Percentiles rank a stretch among this genome's conserved stretches.
Conservation (phyloP, 2,329 filamentous ascomycete genomes). For the Penicillium griseofulvum region DNA sequence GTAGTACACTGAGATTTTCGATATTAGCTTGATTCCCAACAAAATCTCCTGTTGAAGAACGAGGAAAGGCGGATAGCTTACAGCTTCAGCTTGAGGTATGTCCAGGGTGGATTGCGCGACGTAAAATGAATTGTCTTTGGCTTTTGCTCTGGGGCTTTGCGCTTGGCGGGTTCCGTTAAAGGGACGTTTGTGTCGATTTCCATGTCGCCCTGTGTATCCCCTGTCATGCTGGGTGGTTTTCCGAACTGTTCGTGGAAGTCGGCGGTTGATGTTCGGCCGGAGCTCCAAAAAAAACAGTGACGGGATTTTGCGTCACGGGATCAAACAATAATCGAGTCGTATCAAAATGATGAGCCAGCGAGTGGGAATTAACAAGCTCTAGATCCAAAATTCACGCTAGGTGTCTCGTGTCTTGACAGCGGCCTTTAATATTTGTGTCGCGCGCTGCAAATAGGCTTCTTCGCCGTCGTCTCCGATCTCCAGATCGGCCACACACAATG, state of each 20-base stretch:
- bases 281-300: constrained; percentile 9
- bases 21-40: neutral
- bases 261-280: neutral
- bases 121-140: constrained; percentile 34
- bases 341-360: neutral
- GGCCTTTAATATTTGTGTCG: constrained; percentile 18
- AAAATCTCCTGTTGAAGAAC: neutral
- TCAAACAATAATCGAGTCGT: neutral
- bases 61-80: constrained; percentile 17
- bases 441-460: constrained; percentile 26
- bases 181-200: neutral
- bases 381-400: neutral
- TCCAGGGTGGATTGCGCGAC: constrained; percentile 45
- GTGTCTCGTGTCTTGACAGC: constrained; percentile 13
- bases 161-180: constrained; percentile 18
- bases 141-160: constrained; percentile 25
- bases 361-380: neutral
- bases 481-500: constrained; percentile 41
- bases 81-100: constrained; percentile 45
- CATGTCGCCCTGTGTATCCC: neutral
- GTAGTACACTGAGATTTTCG: constrained; percentile 24
- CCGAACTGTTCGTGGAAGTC: neutral
- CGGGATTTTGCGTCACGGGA: constrained; percentile 21
- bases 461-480: constrained; percentile 33
- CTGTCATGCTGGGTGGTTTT: constrained; percentile 3